These are phyloP conservation scores for Lichtheimia hyalospora DNA, from an alignment of 371 early-diverging fungal species.

Conservation along the genomic window DNA sequence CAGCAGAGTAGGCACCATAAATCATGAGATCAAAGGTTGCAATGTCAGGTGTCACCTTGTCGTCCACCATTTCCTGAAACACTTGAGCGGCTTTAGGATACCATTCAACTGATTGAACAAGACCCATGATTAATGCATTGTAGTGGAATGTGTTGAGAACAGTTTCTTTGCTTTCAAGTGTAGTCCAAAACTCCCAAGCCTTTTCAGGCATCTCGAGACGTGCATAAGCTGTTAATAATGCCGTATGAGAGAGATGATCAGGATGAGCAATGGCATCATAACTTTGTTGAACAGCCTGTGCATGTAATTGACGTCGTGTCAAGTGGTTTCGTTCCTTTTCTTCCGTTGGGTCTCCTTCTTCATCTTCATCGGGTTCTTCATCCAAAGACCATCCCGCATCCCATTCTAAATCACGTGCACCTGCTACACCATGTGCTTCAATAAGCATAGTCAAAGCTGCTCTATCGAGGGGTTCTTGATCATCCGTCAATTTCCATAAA, in stretches of 20 bases:
- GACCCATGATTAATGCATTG: constrained; percentile 28
- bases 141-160: constrained; percentile 15
- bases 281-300: constrained; percentile 2
- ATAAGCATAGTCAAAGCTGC: constrained; percentile 28
- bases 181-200: constrained; percentile 39
- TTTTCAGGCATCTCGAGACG: constrained; percentile 23
- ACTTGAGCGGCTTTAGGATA: constrained; percentile 25
- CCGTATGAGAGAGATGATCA: constrained; percentile 25
- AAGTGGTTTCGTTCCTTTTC: neutral
- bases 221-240: constrained; percentile 23
- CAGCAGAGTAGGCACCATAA: constrained; percentile 20
- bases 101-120: constrained; percentile 22
- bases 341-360: neutral
- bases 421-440: constrained; percentile 36
- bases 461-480: constrained; percentile 15
- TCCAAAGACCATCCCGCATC: neutral
- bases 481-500: constrained; percentile 15
- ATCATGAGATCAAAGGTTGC: constrained; percentile 32
- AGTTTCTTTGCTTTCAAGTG: constrained; percentile 2
- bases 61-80: constrained; percentile 27
- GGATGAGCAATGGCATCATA: constrained; percentile 16
- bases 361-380: neutral
- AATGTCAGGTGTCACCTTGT: constrained; percentile 10
- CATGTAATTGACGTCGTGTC: constrained; percentile 15
- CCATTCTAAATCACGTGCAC: constrained; percentile 14